Evolutionary conservation across 768 basidiomycete genomes (phyloP).

Genomic region (Hydnomerulius pinastri): DNA sequence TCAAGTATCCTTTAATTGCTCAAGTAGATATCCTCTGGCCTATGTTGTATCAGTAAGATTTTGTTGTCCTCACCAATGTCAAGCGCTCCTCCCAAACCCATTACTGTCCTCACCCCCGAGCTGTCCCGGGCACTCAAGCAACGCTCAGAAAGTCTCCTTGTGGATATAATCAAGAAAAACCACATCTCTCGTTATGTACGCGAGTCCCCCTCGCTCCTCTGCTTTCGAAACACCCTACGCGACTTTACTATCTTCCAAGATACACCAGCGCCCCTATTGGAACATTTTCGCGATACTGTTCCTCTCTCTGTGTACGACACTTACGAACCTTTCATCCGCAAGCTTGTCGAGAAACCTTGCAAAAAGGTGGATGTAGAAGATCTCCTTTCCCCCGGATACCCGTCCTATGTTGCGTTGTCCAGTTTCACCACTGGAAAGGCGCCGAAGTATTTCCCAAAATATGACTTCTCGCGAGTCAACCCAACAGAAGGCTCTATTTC

Average conservation of each 20-base stretch:
- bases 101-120: background rate
- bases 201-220: background rate
- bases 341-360: slow-evolving; percentile 5
- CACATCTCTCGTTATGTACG: background rate
- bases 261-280: background rate
- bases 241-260: background rate
- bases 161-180: background rate
- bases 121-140: background rate
- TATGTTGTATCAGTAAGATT: too few species aligned
- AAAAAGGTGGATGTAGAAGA: slow-evolving; percentile 6
- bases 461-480: background rate
- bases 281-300: slow-evolving; percentile 1
- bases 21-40: too few species aligned
- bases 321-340: slow-evolving; percentile 4
- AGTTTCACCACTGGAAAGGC: slow-evolving; percentile 4
- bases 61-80: too few species aligned
- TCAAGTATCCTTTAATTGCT: too few species aligned
- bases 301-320: slow-evolving; percentile 3
- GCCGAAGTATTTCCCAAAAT: slow-evolving; percentile 3
- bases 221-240: background rate
- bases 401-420: background rate
- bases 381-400: slow-evolving; percentile 2
- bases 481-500: background rate
- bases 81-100: background rate
- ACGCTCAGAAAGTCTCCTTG: background rate